A percentile compares a stretch with the other conserved stretches of the same genome.
These are phyloP conservation scores for Colletotrichum sojae DNA, from an alignment of 2,329 filamentous ascomycete genomes.

Conservation along the genomic window DNA sequence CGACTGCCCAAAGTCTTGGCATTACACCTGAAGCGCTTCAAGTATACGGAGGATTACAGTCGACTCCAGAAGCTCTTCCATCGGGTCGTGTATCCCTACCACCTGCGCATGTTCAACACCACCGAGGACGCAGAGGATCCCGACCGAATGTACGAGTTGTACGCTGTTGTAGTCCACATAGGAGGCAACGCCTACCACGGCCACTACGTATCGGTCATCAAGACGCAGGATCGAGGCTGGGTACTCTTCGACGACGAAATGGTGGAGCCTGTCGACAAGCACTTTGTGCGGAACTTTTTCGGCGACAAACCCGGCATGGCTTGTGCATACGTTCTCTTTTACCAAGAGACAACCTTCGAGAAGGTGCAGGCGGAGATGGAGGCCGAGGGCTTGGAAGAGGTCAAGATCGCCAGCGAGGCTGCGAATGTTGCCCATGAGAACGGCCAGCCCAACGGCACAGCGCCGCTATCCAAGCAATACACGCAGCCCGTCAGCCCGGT, in stretches of 20 bases:
- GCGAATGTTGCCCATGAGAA: conserved; percentile 68
- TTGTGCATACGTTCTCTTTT: conserved; percentile 97
- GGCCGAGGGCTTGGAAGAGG: conserved; percentile 79
- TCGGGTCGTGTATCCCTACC: conserved; percentile 95
- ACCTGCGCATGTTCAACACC: conserved; percentile 96
- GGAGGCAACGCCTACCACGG: conserved; percentile 97
- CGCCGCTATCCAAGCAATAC: conserved; percentile 64
- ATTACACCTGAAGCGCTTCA: conserved; percentile 95
- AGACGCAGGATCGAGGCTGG: conserved; percentile 96
- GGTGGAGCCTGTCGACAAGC: conserved; percentile 97
- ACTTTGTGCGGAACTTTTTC: conserved; percentile 97
- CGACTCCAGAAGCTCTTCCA: conserved; percentile 97
- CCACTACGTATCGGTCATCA: conserved; percentile 98
- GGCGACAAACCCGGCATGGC: conserved; percentile 92
- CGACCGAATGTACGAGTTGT: conserved; percentile 94
- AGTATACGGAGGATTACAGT: conserved; percentile 96
- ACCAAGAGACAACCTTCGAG: conserved; percentile 87
- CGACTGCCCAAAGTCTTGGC: conserved; percentile 91
- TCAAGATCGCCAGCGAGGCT: conserved; percentile 68
- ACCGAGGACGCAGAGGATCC: conserved; percentile 95
- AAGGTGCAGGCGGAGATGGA: conserved; percentile 84
- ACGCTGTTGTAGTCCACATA: conserved; percentile 97
- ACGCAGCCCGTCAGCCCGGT: conserved; percentile 63
- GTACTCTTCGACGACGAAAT: conserved; percentile 97
- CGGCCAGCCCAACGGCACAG: conserved; percentile 60